Evolutionary conservation across 2,329 filamentous ascomycete genomes (phyloP), one percentile per base, ranked within the genome.

Genomic region (Albifimbria verrucaria): DNA sequence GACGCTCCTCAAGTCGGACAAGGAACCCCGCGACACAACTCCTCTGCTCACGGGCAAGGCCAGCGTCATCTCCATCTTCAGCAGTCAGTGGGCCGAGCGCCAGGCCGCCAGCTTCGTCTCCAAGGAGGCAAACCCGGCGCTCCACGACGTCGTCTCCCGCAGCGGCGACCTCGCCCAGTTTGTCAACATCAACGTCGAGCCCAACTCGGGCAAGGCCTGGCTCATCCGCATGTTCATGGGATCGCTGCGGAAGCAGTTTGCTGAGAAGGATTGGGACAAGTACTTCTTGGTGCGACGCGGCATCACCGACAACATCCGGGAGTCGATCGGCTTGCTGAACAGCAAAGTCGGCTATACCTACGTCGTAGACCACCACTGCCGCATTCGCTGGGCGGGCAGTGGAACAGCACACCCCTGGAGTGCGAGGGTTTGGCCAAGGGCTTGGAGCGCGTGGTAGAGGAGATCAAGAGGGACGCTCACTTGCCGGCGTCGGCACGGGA

Each of bases 271-370:
- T 56, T 84, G 83, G 79, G 74, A 72, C 47, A 76, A 75, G 61
- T 88, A 88, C 68, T 85, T 88, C 59, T 63, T 87, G 26, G 79
- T 88, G 20, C 74, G 74, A 49, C 77, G 72, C 55, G 83, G 82
- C 39, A 66, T 88, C 50, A 79, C 81, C 0, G 80, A 85, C 50
- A 77, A 84, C 52, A 82, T 87, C 52, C 77, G 80, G 50, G 84
- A 87, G 68, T 76, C 74, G 39, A 83, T 88, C 56, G 86, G 85
- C 11, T 61, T 96, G 67, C 75, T 96, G 66, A 99, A 99, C 72
- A 86, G 85, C 60, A 95, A 92, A 72, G 93, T 97, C 28, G 93
- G 92, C 36, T 97, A 97, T 73, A 88, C 92, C 4, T 99, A 96
- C 71, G 78, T 99, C 47, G 78, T 99, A 54, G 94, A 99, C 68